Evolutionary conservation across 208 protist genomes (phyloP).

Genomic region (Trypanosoma cruzi): DNA sequence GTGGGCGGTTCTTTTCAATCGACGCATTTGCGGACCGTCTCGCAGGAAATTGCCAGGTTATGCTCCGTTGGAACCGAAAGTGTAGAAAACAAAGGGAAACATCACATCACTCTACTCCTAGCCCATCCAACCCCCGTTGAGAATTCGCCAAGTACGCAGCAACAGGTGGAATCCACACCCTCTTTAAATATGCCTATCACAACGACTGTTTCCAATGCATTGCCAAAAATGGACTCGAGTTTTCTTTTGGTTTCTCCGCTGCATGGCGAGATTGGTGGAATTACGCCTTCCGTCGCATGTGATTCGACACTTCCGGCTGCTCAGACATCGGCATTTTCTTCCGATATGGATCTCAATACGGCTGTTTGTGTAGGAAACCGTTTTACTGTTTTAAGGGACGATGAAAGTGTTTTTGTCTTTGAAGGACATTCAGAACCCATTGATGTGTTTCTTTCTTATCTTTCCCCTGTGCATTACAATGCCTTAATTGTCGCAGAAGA

Average conservation of each 20-base stretch:
- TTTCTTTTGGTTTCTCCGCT: not conserved
- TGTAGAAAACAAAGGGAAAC: not conserved
- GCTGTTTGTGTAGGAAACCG: too few species aligned
- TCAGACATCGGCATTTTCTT: not conserved
- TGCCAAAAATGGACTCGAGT: not conserved
- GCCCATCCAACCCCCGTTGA: not conserved
- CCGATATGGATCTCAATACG: not conserved
- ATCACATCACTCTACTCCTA: constrained; percentile 9
- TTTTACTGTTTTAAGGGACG: not conserved
- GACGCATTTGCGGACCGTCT: constrained; percentile 3
- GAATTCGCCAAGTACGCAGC: not conserved
- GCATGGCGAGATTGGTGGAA: not conserved
- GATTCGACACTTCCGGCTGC: not conserved
- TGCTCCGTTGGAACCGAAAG: constrained; percentile 15
- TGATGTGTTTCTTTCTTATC: constrained; percentile 89
- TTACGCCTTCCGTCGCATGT: not conserved
- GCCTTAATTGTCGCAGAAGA: constrained; percentile 40
- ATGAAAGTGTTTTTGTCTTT: constrained; percentile 45
- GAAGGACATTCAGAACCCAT: constrained; percentile 73
- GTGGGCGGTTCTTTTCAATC: not conserved
- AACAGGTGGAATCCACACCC: not conserved
- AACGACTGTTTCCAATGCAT: not conserved
- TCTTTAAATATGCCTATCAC: not conserved
- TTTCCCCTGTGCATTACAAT: constrained; percentile 91
- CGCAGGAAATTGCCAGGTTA: constrained; percentile 24